Evolutionary conservation across 495 filamentous ascomycete genomes (phyloP).

Genomic region (Astrothelium macrocarpum): DNA sequence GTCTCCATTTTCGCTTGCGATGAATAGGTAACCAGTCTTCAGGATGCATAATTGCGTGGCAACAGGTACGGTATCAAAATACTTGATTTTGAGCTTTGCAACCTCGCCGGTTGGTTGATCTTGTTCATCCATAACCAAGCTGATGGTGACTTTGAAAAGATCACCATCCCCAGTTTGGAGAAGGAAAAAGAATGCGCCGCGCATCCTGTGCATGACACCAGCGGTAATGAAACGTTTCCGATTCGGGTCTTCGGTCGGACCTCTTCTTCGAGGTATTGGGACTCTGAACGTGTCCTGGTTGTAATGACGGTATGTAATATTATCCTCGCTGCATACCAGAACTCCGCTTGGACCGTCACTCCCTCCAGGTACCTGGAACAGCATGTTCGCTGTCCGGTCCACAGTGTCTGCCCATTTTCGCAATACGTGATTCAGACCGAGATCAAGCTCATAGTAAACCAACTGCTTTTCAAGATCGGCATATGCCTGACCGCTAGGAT

Average conservation of each 20-base stretch:
- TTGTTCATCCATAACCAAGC: constrained; percentile 74
- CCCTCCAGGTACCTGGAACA: constrained; percentile 94
- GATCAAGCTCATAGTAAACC: constrained; percentile 94
- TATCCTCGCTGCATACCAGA: constrained; percentile 88
- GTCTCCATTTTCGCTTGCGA: constrained; percentile 85
- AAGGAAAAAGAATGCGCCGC: constrained; percentile 96
- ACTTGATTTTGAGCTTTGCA: constrained; percentile 79
- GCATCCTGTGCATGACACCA: constrained; percentile 93
- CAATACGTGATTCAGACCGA: constrained; percentile 94
- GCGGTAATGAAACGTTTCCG: constrained; percentile 76
- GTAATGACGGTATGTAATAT: constrained; percentile 86
- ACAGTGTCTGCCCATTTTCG: constrained; percentile 92
- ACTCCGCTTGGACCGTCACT: constrained; percentile 91
- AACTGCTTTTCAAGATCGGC: constrained; percentile 77
- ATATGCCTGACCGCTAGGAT: constrained; percentile 74
- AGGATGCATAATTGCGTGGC: constrained; percentile 80
- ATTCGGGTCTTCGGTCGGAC: constrained; percentile 83
- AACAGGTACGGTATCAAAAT: constrained; percentile 91
- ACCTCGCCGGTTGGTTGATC: constrained; percentile 74
- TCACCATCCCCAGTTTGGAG: constrained; percentile 94
- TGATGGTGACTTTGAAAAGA: constrained; percentile 89
- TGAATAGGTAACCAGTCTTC: constrained; percentile 92
- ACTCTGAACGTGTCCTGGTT: constrained; percentile 85
- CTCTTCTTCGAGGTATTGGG: constrained; percentile 74
- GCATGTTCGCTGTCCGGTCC: constrained; percentile 75